Base-by-base conservation (phyloP, 2,329 filamentous ascomycete species). In the Geoglossum cookeanum region DNA sequence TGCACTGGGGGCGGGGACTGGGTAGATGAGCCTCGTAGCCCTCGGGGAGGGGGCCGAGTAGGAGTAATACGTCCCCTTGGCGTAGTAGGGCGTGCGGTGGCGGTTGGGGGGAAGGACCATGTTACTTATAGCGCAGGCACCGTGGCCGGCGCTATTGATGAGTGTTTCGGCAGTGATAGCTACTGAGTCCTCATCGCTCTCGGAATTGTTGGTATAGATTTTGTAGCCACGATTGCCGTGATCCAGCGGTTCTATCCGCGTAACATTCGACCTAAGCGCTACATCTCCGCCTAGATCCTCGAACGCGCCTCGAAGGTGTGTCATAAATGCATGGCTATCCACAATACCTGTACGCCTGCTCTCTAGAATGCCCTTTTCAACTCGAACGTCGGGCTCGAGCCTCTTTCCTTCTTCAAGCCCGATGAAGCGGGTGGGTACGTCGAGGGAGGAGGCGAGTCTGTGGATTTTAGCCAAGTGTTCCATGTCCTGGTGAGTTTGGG, bases 21-120 rank as follows among this genome's bases (percentile, higher is more conserved):
- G 92, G 66, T 97, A 98, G 55, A 98, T 75, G 27, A 98, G 79
- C 0, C 85, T 87, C 1, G 71, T 74, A 9, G 90, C 80, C 45
- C 71, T 75, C 0, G 88, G 90, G 0, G 66, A 65, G 0, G 82
- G 79, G 1, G 80, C 73, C 0, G 77, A 70, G 72, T 96, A 97
- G 33, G 84, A 85, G 72, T 94, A 97, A 73, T 98, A 98, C 60
- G 87, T 91, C 0, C 92, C 92, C 72, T 98, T 98, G 59, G 91
- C 91, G 70, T 85, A 97, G 73, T 79, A 86, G 4, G 88, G 78
- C 29, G 70, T 77, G 44, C 73, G 72, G 55, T 80, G 80, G 4
- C 77, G 70, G 0, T 72, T 68, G 0, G 71, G 63, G 0, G 83
- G 81, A 0, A 87, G 75, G 42, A 97, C 78, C 78, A 90, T 83